Evolutionary conservation across 2,329 filamentous ascomycete species (phyloP), one percentile per base, ranked within the genome.

Genomic region (Colletotrichum sp.): DNA sequence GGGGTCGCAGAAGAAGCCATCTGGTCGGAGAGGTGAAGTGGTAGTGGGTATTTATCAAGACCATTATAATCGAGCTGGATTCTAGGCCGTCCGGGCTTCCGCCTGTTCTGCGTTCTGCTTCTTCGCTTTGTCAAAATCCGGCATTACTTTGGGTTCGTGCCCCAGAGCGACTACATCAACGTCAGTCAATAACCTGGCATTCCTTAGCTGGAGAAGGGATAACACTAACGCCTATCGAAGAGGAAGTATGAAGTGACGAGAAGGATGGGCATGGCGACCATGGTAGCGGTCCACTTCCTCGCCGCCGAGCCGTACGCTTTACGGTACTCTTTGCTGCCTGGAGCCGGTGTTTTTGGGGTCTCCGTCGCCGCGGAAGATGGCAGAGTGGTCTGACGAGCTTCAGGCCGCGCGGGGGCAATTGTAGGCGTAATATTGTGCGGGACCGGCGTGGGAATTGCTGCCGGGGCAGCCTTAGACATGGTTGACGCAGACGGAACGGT

Each of bases 211-310:
- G 30, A 21, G 34, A 36, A 26, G 26, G 7, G n/a, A 57, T 15
- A 32, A 52, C 30, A 39, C 88, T 83, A 74, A 89, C 88, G 79
- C 81, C 88, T 82, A 61, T 90, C 86, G 81, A 88, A 91, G 4
- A 92, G 80, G 67, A 86, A 87, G 77, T 90, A 92, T 26, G 90
- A 90, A 30, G 88, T 90, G 66, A 92, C 89, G 16, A 91, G 76
- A 6, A 91, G 79, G 36, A 92, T 87, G 3, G 90, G 90, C 82
- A 91, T 78, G 28, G 88, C 89, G 71, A 91, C 86, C 78, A 92
- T 88, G 9, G 86, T 76, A 26, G 83, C 82, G 5, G 85, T 82
- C 84, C 88, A 91, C 78, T 85, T 87, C 74, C 87, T 81, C 71
- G 86, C 84, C 34, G 87, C 85, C 48, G 80, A 78, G 70, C 87